Percentiles rank a stretch among this genome's conserved stretches.
phyloP scores from a whole-genome alignment of 2,329 filamentous ascomycete genomes.

The Penicillium sp. region DNA sequence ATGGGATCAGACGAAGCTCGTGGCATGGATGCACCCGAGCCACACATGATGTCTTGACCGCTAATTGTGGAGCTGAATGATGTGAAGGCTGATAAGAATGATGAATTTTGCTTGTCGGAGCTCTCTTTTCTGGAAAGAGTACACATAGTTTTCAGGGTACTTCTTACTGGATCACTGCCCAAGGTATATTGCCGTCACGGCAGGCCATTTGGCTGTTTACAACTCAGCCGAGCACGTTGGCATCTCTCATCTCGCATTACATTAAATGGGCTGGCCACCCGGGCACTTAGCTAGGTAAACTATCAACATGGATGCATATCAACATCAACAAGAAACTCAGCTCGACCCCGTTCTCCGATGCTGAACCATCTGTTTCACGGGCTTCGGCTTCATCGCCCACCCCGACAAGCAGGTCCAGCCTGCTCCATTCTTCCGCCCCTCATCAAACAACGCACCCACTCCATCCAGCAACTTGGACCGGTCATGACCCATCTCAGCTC shows the following conservation, averaged over 20 bases:
- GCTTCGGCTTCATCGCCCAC: constrained; percentile 57
- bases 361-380: constrained; percentile 12
- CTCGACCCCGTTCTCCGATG: constrained; percentile 1
- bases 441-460: constrained; percentile 60
- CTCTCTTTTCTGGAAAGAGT: too few species aligned
- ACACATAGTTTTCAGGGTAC: too few species aligned
- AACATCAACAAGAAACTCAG: constrained; percentile 5
- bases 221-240: background rate
- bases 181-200: too few species aligned
- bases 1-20: background rate
- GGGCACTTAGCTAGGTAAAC: constrained; percentile 12
- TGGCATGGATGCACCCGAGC: background rate
- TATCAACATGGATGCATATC: constrained; percentile 5
- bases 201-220: background rate
- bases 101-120: too few species aligned
- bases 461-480: constrained; percentile 56
- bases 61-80: too few species aligned
- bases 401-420: constrained; percentile 64
- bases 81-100: too few species aligned
- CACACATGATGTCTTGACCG: background rate
- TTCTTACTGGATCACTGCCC: too few species aligned
- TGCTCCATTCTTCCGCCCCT: constrained; percentile 59
- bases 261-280: constrained; percentile 12
- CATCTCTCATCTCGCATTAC: constrained; percentile 19
- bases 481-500: constrained; percentile 78